Conservation (phyloP, 306 rosid species). For the Rosa rugosa region DNA sequence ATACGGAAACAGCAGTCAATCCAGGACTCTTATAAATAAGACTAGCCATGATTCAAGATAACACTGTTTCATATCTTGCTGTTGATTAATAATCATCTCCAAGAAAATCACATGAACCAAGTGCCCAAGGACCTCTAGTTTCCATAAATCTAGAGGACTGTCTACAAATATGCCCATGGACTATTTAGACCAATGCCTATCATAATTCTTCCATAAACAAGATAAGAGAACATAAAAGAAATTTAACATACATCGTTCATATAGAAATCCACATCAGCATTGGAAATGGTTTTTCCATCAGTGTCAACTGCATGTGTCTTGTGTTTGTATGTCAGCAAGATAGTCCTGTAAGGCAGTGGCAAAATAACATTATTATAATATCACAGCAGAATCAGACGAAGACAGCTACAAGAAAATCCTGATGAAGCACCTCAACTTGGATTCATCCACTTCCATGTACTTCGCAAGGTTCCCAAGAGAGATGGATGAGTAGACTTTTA, state of each 20-base stretch:
- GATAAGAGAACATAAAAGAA: constrained; percentile 13
- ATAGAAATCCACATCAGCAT: constrained; percentile 88
- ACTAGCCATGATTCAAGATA: not conserved
- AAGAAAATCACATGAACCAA: not conserved
- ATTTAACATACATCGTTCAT: constrained; percentile 69
- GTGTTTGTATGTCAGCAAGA: constrained; percentile 91
- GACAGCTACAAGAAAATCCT: constrained; percentile 4
- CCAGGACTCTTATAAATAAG: not conserved
- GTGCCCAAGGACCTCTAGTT: not conserved
- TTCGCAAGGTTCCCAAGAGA: constrained; percentile 80
- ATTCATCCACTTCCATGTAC: constrained; percentile 96
- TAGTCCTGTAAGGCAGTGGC: constrained; percentile 58
- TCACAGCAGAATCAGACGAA: not conserved
- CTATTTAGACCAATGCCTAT: not conserved
- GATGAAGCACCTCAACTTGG: constrained; percentile 67
- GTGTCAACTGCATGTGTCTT: constrained; percentile 89
- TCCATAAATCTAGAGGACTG: not conserved
- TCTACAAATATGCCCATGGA: not conserved
- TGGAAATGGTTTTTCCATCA: constrained; percentile 69
- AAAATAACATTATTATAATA: constrained; percentile 1
- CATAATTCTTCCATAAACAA: not conserved
- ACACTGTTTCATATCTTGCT: not conserved
- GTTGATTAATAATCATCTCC: not conserved
- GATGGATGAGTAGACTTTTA: constrained; percentile 86
- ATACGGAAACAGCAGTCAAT: not conserved